These are phyloP conservation scores for Alternaria arbusti DNA, from an alignment of 2,329 filamentous ascomycete species.

Conservation along the genomic window DNA sequence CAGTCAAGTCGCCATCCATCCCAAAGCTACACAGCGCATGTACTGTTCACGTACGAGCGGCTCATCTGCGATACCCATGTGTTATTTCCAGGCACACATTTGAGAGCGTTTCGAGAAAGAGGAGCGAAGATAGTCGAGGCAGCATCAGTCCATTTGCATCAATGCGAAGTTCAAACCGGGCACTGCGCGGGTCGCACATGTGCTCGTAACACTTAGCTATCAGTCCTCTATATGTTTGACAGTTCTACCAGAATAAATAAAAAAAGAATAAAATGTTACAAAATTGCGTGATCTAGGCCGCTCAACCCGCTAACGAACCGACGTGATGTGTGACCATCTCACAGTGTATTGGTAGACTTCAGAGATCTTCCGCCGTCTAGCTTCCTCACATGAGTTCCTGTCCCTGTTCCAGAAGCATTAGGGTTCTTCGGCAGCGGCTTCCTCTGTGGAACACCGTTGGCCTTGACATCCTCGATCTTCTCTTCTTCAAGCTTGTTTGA, in stretches of 20 bases:
- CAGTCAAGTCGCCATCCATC: background rate
- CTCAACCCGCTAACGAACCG: background rate
- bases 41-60: background rate
- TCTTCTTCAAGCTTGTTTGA: background rate
- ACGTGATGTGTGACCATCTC: background rate
- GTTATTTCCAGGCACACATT: too few relatives aligned
- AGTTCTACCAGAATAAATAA: background rate
- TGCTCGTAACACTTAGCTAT: background rate
- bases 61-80: background rate
- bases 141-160: background rate
- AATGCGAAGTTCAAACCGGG: background rate
- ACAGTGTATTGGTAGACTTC: background rate
- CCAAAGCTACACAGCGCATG: background rate
- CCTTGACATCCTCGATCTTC: too few relatives aligned
- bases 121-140: background rate
- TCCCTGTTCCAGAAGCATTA: background rate
- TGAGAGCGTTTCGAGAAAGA: background rate
- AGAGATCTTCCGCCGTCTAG: background rate
- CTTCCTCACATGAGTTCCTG: background rate
- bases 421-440: background rate
- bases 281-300: background rate
- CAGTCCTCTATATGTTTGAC: background rate
- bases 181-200: background rate
- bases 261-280: background rate
- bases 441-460: background rate